Evolutionary conservation across 805 yeast species (phyloP).

Genomic region (Nakazawaea populi): DNA sequence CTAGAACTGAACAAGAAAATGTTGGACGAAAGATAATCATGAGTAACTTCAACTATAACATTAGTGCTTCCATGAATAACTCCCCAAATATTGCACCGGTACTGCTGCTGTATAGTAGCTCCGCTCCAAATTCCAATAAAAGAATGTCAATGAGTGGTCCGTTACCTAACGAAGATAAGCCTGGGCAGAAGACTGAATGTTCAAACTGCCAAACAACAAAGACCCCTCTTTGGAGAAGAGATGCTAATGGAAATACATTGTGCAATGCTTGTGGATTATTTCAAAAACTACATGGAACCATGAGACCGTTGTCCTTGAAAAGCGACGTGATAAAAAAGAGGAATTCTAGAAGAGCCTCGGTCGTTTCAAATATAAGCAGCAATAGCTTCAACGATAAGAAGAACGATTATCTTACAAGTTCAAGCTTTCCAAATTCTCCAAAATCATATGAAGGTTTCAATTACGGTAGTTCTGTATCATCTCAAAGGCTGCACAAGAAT

Average conservation of each 20-base stretch:
- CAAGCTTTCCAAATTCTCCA: slow-evolving; percentile 9
- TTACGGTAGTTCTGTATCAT: background rate
- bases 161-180: background rate
- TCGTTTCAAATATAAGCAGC: slow-evolving; percentile 1
- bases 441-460: background rate
- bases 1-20: slow-evolving; percentile 2
- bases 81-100: slow-evolving; percentile 2
- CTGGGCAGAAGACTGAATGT: slow-evolving; percentile 29
- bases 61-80: background rate
- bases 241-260: slow-evolving; percentile 51
- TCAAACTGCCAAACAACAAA: slow-evolving; percentile 52
- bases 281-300: slow-evolving; percentile 55
- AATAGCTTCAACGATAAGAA: slow-evolving; percentile 2
- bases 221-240: slow-evolving; percentile 60
- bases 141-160: slow-evolving; percentile 2
- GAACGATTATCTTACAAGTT: slow-evolving; percentile 1
- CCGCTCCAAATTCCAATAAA: background rate
- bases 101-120: background rate
- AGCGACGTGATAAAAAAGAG: slow-evolving; percentile 56
- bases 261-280: slow-evolving; percentile 64
- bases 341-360: slow-evolving; percentile 32
- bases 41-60: slow-evolving; percentile 9
- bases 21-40: slow-evolving; percentile 10
- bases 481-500: slow-evolving; percentile 6
- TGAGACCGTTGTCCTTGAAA: slow-evolving; percentile 51